Evolutionary conservation across 2,329 filamentous ascomycete species (phyloP).

Genomic region (Cladophialophora immunda): DNA sequence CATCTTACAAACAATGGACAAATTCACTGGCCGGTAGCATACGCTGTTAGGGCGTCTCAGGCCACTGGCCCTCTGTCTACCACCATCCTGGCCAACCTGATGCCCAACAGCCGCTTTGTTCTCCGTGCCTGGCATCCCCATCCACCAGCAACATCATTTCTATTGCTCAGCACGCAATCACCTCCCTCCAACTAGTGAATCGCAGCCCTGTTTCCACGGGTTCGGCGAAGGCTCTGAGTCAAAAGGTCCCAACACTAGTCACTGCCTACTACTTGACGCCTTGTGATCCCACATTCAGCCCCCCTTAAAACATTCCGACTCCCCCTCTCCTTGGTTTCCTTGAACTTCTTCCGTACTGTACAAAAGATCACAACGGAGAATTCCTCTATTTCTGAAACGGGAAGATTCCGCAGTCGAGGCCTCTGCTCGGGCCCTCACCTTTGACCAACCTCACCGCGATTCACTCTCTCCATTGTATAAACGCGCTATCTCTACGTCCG

Average conservation of each 20-base stretch:
- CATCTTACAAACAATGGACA: constrained; percentile 21
- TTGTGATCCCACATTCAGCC: constrained; percentile 11
- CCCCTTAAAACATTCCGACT: constrained; percentile 1
- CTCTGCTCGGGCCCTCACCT: neutral
- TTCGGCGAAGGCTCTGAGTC: neutral
- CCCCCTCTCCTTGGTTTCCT: constrained; percentile 7
- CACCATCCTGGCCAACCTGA: neutral
- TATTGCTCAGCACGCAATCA: constrained; percentile 25
- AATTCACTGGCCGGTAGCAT: constrained; percentile 3
- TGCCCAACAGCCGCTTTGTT: constrained; percentile 9
- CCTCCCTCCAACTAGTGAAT: neutral
- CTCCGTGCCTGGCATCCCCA: constrained; percentile 3
- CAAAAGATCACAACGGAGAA: constrained; percentile 1
- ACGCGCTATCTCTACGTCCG: neutral
- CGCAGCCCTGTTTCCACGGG: neutral
- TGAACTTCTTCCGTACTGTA: constrained; percentile 7
- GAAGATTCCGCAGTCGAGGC: neutral
- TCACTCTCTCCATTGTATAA: neutral
- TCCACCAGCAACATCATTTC: constrained; percentile 15
- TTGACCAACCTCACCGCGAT: neutral
- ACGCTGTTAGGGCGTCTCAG: neutral
- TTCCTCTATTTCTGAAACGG: neutral
- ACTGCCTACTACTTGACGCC: neutral
- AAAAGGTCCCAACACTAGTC: constrained; percentile 6
- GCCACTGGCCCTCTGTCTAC: neutral